Evolutionary conservation across 2,329 filamentous ascomycete species (phyloP).

Genomic region (Diplodia mutila): DNA sequence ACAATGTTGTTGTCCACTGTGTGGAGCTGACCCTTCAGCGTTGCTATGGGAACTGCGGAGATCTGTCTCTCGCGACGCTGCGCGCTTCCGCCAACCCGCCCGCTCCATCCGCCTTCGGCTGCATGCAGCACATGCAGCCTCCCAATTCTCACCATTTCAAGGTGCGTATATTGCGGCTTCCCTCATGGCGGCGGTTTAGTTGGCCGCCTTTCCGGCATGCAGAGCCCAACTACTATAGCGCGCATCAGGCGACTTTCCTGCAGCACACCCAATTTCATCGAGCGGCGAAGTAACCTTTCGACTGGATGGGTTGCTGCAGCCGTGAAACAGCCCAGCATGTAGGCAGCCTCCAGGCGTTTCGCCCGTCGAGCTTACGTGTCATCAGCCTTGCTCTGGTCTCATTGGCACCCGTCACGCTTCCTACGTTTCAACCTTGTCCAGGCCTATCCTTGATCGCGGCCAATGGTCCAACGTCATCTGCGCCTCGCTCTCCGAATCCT

Average conservation of each 20-base stretch:
- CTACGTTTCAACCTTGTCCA: neutral
- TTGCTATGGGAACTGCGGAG: constrained; percentile 6
- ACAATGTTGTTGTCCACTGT: neutral
- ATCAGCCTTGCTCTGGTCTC: neutral
- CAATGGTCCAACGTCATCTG: neutral
- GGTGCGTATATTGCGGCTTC: neutral
- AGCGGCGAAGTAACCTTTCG: neutral
- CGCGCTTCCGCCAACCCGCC: neutral
- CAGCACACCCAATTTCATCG: neutral
- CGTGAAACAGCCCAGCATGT: constrained; percentile 7
- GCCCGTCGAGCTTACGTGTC: constrained; percentile 3
- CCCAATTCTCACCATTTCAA: neutral
- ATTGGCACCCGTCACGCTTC: constrained; percentile 1
- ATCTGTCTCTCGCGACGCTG: neutral
- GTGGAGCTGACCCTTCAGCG: neutral
- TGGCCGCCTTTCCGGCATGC: neutral
- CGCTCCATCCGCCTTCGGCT: neutral
- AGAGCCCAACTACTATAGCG: neutral
- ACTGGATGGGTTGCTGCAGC: constrained; percentile 6
- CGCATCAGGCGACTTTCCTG: constrained; percentile 1
- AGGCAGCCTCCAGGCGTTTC: neutral
- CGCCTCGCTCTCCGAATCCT: neutral
- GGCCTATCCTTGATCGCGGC: neutral
- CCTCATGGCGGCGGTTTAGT: neutral
- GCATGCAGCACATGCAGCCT: neutral